A percentile compares a stretch with the other conserved stretches of the same genome.
phyloP scores from a whole-genome alignment of 148 eudicot species.

The Fallopia convolvulus region DNA sequence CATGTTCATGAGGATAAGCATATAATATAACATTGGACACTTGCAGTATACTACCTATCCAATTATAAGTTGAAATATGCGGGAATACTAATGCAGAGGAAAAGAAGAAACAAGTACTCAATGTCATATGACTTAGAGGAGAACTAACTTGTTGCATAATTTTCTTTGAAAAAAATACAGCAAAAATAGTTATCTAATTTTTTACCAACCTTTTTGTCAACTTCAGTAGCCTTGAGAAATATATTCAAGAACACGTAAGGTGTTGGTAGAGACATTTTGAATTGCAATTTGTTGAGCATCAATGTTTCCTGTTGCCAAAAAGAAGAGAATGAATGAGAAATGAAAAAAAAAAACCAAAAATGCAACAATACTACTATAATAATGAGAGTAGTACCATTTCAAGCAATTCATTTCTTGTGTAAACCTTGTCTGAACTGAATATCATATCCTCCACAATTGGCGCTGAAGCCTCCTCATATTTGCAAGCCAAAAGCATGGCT shows the following conservation, averaged over 20 bases:
- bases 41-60: no score
- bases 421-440: constrained; percentile 86
- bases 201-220: constrained; percentile 29
- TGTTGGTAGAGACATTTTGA: constrained; percentile 76
- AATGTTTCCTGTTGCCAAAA: constrained; percentile 38
- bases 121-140: not conserved
- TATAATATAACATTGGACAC: no score
- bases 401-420: constrained; percentile 61
- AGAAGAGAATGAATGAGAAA: not conserved
- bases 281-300: constrained; percentile 65
- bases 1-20: no score
- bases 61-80: no score
- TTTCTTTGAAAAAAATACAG: no score
- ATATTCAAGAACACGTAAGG: constrained; percentile 60
- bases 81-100: no score
- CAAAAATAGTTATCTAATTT: no score
- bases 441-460: constrained; percentile 81
- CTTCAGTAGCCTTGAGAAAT: constrained; percentile 71
- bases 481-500: constrained; percentile 87
- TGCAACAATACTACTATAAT: not conserved
- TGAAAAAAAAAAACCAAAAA: not conserved
- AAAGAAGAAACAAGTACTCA: no score
- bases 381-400: constrained; percentile 44
- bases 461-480: constrained; percentile 83
- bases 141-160: no score